Evolutionary conservation across 2,329 filamentous ascomycete genomes (phyloP).

Genomic region (Aspergillus ibericus): DNA sequence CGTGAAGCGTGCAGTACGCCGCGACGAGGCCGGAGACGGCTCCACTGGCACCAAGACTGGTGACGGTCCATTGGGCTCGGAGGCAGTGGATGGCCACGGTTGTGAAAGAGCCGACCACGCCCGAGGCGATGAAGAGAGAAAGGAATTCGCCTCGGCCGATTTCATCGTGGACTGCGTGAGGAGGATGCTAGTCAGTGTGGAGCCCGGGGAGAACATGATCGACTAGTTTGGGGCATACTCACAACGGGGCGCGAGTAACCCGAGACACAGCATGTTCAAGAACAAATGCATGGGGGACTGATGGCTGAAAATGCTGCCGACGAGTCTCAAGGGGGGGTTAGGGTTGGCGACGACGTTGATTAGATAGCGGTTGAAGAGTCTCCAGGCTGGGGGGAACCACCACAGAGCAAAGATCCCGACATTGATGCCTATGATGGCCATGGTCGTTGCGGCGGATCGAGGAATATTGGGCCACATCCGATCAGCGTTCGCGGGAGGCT

Average conservation of each 20-base stretch:
- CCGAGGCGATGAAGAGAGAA: constrained; percentile 52
- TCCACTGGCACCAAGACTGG: constrained; percentile 54
- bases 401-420: constrained; percentile 52
- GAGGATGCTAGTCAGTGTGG: background rate
- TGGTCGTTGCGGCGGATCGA: constrained; percentile 54
- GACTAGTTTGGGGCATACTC: constrained; percentile 16
- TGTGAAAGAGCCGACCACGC: constrained; percentile 48
- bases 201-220: no score
- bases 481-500: constrained; percentile 47
- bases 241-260: constrained; percentile 55
- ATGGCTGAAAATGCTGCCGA: constrained; percentile 60
- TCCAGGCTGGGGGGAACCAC: constrained; percentile 56
- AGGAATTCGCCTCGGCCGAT: constrained; percentile 58
- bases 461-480: constrained; percentile 52
- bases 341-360: constrained; percentile 55
- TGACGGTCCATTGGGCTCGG: constrained; percentile 43
- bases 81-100: constrained; percentile 49
- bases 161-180: constrained; percentile 51
- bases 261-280: constrained; percentile 56
- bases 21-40: constrained; percentile 52
- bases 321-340: constrained; percentile 50
- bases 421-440: constrained; percentile 53
- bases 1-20: constrained; percentile 51
- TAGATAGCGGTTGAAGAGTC: constrained; percentile 57
- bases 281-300: constrained; percentile 53